Evolutionary conservation across 2,329 filamentous ascomycete genomes (phyloP).

Genomic region (Chaetomium olivaceum): DNA sequence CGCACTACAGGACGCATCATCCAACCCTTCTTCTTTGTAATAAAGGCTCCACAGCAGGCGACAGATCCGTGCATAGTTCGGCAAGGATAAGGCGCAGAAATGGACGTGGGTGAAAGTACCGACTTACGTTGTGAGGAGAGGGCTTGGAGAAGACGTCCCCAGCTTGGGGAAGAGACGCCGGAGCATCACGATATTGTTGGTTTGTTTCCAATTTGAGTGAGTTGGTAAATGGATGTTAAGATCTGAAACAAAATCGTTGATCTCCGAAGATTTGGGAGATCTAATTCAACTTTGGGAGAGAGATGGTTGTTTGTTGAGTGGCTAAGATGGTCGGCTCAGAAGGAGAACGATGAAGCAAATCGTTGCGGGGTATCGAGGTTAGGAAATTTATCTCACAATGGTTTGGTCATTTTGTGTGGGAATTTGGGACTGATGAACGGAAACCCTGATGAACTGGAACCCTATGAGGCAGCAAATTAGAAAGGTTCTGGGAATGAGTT

Average conservation of each 20-base stretch:
- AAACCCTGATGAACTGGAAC: neutral
- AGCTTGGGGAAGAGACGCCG: neutral
- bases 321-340: neutral
- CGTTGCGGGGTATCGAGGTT: neutral
- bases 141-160: neutral
- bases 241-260: neutral
- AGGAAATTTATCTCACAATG: neutral
- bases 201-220: neutral
- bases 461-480: neutral
- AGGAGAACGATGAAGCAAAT: neutral
- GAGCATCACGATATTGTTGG: neutral
- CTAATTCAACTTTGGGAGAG: neutral
- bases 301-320: neutral
- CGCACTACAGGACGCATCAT: conserved; percentile 1
- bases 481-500: neutral
- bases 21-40: neutral
- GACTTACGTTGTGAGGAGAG: neutral
- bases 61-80: neutral
- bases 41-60: neutral
- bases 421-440: neutral
- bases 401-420: neutral
- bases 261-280: neutral
- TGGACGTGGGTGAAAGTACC: neutral
- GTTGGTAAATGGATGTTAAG: neutral
- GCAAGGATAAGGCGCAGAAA: neutral